A percentile compares a stretch with the other conserved stretches of the same genome.
phyloP scores from a whole-genome alignment of 345 rosid genomes.

The Gossypium mustelinum region DNA sequence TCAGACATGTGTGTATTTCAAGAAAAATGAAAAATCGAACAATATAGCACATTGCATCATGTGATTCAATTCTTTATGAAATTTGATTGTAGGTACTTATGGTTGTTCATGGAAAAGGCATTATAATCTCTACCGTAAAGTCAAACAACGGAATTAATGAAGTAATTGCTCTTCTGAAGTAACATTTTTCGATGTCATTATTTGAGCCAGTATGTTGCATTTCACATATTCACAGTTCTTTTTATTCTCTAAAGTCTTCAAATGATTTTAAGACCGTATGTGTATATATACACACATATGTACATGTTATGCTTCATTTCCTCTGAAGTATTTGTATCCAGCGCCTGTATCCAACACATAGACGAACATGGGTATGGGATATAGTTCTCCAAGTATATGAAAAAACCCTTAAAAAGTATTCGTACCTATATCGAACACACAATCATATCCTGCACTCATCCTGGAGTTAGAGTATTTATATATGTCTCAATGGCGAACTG shows the following conservation, averaged over 20 bases:
- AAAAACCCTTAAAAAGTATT: background rate
- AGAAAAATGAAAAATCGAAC: no score
- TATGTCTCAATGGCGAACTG: constrained; percentile 14
- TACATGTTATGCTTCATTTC: background rate
- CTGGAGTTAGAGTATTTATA: background rate
- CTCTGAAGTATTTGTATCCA: no score
- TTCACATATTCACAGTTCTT: background rate
- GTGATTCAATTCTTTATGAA: background rate
- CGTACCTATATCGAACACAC: no score
- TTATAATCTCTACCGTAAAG: background rate
- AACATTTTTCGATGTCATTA: background rate
- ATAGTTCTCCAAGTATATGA: background rate
- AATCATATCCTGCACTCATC: no score
- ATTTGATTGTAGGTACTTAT: background rate
- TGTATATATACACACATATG: background rate
- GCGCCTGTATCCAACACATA: no score
- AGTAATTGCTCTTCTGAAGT: background rate
- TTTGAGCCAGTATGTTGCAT: background rate
- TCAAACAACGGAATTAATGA: background rate
- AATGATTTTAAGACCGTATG: background rate
- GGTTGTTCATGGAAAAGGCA: background rate
- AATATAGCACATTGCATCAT: background rate
- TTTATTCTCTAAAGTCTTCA: background rate
- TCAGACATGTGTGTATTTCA: no score
- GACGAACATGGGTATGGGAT: background rate